phyloP scores from a whole-genome alignment of 176 grass and related monocot genomes.

The Phoenix dactylifera region DNA sequence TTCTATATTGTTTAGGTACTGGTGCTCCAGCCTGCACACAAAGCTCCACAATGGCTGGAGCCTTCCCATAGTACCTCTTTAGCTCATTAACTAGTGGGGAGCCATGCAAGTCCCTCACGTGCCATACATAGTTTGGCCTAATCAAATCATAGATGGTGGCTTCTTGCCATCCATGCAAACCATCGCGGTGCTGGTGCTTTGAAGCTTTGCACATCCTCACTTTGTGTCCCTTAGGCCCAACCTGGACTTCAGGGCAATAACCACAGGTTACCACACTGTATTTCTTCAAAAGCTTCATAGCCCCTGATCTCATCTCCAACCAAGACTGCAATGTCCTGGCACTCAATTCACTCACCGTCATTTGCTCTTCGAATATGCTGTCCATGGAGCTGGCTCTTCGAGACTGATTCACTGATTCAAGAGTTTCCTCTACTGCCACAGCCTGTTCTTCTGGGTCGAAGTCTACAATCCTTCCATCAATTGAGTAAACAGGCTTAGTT shows the following conservation, averaged over 20 bases:
- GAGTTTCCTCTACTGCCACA: not conserved
- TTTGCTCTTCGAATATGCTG: not conserved
- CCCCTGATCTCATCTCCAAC: slow-evolving; percentile 40
- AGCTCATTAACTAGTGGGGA: slow-evolving; percentile 38
- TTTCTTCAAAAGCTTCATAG: slow-evolving; percentile 41
- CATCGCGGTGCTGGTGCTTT: slow-evolving; percentile 59
- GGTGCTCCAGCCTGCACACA: slow-evolving; percentile 40
- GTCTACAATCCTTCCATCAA: slow-evolving; percentile 56
- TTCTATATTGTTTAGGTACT: slow-evolving; percentile 27
- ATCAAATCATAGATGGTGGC: slow-evolving; percentile 59
- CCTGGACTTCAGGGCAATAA: slow-evolving; percentile 64
- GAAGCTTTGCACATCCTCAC: slow-evolving; percentile 59
- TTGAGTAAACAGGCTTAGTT: slow-evolving; percentile 43
- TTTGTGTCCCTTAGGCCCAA: slow-evolving; percentile 71
- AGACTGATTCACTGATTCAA: not conserved
- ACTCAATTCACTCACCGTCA: slow-evolving; percentile 14
- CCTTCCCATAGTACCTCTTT: slow-evolving; percentile 75
- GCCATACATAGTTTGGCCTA: slow-evolving; percentile 54
- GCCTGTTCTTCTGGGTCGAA: slow-evolving; percentile 40
- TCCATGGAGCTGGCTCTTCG: not conserved
- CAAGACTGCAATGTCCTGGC: slow-evolving; percentile 36
- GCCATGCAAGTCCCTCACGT: not conserved
- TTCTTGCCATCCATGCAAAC: slow-evolving; percentile 64
- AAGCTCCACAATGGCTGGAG: slow-evolving; percentile 47
- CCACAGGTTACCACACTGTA: slow-evolving; percentile 57